Evolutionary conservation across 805 yeast genomes (phyloP).

Genomic region (Yamadazyma sp.): DNA sequence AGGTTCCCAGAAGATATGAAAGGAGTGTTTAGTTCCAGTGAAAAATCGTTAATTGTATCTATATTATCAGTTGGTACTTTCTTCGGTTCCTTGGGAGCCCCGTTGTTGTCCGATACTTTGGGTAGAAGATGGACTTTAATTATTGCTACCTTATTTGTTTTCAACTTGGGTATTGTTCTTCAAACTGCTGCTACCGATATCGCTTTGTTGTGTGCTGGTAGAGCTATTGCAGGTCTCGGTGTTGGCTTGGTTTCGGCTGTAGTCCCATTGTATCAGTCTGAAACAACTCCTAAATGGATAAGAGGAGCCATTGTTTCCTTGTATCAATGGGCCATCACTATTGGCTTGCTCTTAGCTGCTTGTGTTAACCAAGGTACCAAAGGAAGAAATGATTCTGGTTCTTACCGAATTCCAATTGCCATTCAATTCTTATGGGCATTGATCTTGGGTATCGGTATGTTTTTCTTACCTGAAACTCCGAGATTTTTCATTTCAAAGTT

Average conservation of each 20-base stretch:
- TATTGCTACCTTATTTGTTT: conserved; percentile 31
- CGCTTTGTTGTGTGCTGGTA: conserved; percentile 41
- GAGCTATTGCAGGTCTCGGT: conserved; percentile 45
- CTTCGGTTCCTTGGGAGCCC: conserved; percentile 40
- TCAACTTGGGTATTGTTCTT: conserved; percentile 38
- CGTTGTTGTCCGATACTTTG: conserved; percentile 34
- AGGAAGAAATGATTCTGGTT: conserved; percentile 35
- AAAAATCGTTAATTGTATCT: conserved; percentile 26
- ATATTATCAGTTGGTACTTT: conserved; percentile 43
- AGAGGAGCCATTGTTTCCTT: conserved; percentile 45
- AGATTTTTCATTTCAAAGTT: conserved; percentile 35
- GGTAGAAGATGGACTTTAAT: conserved; percentile 43
- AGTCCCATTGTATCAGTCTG: conserved; percentile 42
- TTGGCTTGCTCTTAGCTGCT: conserved; percentile 41
- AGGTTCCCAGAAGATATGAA: conserved; percentile 21
- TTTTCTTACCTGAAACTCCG: conserved; percentile 40
- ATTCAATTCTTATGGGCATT: conserved; percentile 40
- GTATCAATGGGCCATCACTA: conserved; percentile 43
- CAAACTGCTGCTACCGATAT: conserved; percentile 37
- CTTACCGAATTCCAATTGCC: conserved; percentile 44
- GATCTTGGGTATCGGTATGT: conserved; percentile 35
- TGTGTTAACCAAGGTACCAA: conserved; percentile 38
- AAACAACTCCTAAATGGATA: conserved; percentile 42
- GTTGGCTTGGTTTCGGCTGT: conserved; percentile 44
- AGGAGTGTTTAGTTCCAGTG: conserved; percentile 19